Evolutionary conservation across 1,139 yeast species (phyloP).

Genomic region (Blastobotrys raffinosifermentans): DNA sequence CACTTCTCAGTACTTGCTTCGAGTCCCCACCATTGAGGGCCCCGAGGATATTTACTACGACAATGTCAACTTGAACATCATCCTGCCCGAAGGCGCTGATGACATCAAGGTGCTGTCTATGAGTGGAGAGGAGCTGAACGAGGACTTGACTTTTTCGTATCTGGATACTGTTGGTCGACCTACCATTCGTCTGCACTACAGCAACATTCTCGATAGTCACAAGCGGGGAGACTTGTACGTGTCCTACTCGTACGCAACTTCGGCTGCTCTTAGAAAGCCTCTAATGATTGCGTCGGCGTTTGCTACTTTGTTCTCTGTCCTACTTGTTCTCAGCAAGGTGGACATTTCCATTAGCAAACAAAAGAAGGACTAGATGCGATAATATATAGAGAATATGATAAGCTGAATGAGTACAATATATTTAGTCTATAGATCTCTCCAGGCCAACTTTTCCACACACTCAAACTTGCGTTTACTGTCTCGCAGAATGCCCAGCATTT

Average conservation of each 20-base stretch:
- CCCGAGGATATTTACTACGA: conserved; percentile 62
- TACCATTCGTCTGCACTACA: conserved; percentile 57
- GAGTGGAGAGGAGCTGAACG: conserved; percentile 33
- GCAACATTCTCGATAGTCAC: conserved; percentile 67
- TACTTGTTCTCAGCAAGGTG: conserved; percentile 40
- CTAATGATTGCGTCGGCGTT: conserved; percentile 58
- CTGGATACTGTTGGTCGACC: conserved; percentile 83
- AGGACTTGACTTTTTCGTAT: conserved; percentile 45
- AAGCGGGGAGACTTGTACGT: conserved; percentile 52
- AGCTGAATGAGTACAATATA: neutral
- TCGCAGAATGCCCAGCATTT: conserved; percentile 48
- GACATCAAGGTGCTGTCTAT: conserved; percentile 57
- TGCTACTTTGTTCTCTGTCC: conserved; percentile 55
- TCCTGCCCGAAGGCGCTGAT: conserved; percentile 85
- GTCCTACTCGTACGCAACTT: conserved; percentile 54
- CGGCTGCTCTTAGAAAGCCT: conserved; percentile 58
- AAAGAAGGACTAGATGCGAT: neutral
- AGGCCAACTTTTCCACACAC: conserved; percentile 49
- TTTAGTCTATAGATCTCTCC: conserved; percentile 48
- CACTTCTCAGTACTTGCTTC: conserved; percentile 53
- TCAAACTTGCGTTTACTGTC: conserved; percentile 47
- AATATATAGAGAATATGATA: neutral
- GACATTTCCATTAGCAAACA: conserved; percentile 28
- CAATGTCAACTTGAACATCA: conserved; percentile 53
- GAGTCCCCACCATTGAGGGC: conserved; percentile 70